phyloP scores from a whole-genome alignment of 352 stramenopile species.

The Globisporangium parvum region DNA sequence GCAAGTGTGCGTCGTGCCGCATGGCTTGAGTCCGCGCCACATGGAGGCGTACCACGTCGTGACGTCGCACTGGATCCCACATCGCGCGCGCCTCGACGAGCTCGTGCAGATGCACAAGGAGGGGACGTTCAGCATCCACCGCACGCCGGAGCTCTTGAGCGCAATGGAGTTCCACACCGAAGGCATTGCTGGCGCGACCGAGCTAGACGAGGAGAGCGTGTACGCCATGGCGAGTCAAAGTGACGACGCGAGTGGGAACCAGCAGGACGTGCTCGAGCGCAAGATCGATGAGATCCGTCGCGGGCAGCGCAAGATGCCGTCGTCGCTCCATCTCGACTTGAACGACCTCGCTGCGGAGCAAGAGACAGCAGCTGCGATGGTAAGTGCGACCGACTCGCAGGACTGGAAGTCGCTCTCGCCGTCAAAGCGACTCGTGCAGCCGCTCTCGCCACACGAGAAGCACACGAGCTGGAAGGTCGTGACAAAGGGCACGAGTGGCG shows the following conservation, averaged over 20 bases:
- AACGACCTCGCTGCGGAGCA: conserved; percentile 20
- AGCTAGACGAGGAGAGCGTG: conserved; percentile 33
- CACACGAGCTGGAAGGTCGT: conserved; percentile 57
- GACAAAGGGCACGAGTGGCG: conserved; percentile 8
- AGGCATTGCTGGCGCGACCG: conserved; percentile 41
- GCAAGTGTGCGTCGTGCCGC: conserved; percentile 52
- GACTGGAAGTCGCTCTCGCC: conserved; percentile 53
- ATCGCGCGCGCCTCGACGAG: conserved; percentile 45
- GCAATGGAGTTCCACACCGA: conserved; percentile 69
- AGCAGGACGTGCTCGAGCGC: conserved; percentile 33
- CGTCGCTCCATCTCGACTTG: conserved; percentile 30
- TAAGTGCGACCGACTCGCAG: conserved; percentile 7
- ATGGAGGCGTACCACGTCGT: conserved; percentile 60
- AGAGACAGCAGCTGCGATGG: conserved; percentile 11
- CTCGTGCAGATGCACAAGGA: conserved; percentile 75
- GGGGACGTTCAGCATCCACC: conserved; percentile 68
- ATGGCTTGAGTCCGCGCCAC: conserved; percentile 36
- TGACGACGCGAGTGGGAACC: conserved; percentile 17
- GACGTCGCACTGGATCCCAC: conserved; percentile 49
- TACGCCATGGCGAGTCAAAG: conserved; percentile 19
- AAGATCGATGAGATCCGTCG: conserved; percentile 62
- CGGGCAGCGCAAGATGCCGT: conserved; percentile 46
- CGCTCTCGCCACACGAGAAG: conserved; percentile 49
- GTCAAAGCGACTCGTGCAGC: conserved; percentile 35
- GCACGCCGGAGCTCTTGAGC: conserved; percentile 57